Percentiles rank a stretch among this genome's conserved stretches.
phyloP scores from a whole-genome alignment of 2,329 filamentous ascomycete species.

The Emmonsiellopsis sp. region DNA sequence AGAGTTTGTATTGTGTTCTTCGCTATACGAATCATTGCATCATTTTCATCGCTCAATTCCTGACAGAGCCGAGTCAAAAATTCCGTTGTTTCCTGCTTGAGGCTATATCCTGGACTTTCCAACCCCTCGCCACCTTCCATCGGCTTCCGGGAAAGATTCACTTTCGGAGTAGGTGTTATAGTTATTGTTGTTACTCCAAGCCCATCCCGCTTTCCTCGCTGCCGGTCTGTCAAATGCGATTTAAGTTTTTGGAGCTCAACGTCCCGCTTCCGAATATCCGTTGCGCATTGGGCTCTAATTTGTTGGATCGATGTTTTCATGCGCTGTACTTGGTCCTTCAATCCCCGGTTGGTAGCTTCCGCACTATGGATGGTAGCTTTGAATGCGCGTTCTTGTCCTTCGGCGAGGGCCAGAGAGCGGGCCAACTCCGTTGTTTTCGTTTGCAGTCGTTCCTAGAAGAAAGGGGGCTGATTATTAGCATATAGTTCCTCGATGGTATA shows the following conservation, averaged over 20 bases:
- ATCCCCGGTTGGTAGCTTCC: constrained; percentile 62
- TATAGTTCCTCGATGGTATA: neutral
- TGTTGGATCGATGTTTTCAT: constrained; percentile 74
- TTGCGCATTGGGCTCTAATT: constrained; percentile 76
- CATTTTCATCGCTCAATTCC: constrained; percentile 84
- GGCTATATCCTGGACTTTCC: constrained; percentile 53
- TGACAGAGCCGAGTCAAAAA: constrained; percentile 81
- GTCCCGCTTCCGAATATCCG: constrained; percentile 84
- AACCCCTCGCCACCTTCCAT: constrained; percentile 14
- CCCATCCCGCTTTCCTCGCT: constrained; percentile 50
- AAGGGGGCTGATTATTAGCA: neutral
- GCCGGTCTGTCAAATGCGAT: constrained; percentile 66
- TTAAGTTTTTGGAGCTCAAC: constrained; percentile 82
- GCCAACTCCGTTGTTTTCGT: constrained; percentile 48
- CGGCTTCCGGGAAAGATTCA: constrained; percentile 10
- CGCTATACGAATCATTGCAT: constrained; percentile 64
- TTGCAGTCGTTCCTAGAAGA: constrained; percentile 42
- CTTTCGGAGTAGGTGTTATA: constrained; percentile 33
- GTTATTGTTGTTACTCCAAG: constrained; percentile 41
- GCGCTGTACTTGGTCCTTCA: constrained; percentile 75
- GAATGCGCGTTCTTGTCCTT: constrained; percentile 62
- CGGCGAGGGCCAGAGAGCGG: constrained; percentile 48
- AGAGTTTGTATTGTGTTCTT: constrained; percentile 62
- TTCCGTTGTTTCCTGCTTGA: constrained; percentile 80
- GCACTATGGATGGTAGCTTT: constrained; percentile 63